phyloP scores from a whole-genome alignment of 2,329 filamentous ascomycete species.

The Rutstroemia sp. region DNA sequence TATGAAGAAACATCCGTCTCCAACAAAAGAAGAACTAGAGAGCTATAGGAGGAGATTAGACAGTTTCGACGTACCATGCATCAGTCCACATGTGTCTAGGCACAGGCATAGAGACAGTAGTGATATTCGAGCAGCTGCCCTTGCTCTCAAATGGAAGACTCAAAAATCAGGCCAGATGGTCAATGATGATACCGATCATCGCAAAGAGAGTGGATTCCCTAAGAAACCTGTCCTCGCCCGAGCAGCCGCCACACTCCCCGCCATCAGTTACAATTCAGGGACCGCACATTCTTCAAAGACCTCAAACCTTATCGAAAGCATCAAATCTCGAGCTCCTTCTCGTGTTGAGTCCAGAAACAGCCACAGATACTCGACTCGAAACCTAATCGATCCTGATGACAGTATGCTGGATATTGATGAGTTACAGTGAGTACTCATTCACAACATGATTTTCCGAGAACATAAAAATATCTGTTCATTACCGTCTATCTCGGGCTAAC shows the following conservation, averaged over 20 bases:
- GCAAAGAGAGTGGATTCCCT: not conserved
- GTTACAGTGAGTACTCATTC: conserved; percentile 14
- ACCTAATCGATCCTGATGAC: conserved; percentile 7
- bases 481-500: not conserved
- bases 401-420: conserved; percentile 23
- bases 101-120: conserved; percentile 2
- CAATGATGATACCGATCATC: not conserved
- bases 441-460: not conserved
- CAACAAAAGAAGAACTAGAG: conserved; percentile 22
- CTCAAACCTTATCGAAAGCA: not conserved
- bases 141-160: not conserved
- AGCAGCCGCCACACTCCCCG: not conserved
- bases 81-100: not conserved
- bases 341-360: conserved; percentile 5
- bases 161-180: not conserved
- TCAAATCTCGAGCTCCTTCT: not conserved
- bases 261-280: not conserved
- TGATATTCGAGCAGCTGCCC: not conserved
- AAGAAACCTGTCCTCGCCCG: not conserved
- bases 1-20: conserved; percentile 23
- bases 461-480: not conserved
- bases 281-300: not conserved
- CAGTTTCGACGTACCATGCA: not conserved
- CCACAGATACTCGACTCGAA: conserved; percentile 2
- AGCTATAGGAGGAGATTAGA: conserved; percentile 9